phyloP scores from a whole-genome alignment of 2,329 filamentous ascomycete genomes.

The Septoria petroselini region DNA sequence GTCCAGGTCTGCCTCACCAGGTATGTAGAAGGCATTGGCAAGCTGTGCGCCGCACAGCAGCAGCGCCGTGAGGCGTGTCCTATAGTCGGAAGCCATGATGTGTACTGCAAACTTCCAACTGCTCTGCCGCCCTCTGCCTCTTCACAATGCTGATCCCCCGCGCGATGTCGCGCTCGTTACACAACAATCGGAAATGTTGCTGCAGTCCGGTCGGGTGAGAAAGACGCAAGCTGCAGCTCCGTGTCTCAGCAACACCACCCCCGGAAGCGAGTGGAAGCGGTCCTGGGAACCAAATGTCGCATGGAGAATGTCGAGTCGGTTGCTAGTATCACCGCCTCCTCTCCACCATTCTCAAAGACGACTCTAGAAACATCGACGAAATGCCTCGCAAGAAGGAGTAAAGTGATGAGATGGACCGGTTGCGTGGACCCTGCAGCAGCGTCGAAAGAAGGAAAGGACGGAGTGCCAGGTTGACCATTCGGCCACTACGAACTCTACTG shows the following conservation, averaged over 20 bases:
- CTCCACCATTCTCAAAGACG: not conserved
- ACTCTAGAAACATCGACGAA: not conserved
- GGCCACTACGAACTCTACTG: too few species aligned
- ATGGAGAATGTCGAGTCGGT: not conserved
- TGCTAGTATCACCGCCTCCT: not conserved
- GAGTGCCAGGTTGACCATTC: too few species aligned
- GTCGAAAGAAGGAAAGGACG: too few species aligned
- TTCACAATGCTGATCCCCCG: not conserved
- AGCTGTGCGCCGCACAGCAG: conserved; percentile 51
- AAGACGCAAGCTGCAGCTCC: conserved; percentile 4
- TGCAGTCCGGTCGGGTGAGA: conserved; percentile 3
- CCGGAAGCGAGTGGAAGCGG: conserved; percentile 12
- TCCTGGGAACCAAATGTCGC: conserved; percentile 5
- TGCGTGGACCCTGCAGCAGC: too few species aligned
- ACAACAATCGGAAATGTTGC: not conserved
- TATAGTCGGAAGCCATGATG: conserved; percentile 40
- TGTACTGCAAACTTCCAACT: conserved; percentile 2
- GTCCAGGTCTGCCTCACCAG: conserved; percentile 55
- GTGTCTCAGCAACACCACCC: not conserved
- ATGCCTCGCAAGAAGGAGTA: not conserved
- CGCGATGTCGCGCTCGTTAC: conserved; percentile 1
- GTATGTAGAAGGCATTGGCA: conserved; percentile 75
- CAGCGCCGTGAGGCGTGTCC: conserved; percentile 39
- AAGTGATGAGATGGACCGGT: too few species aligned
- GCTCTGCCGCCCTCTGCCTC: conserved; percentile 2